A percentile compares a stretch with the other conserved stretches of the same genome.
Evolutionary conservation across 768 basidiomycete species (phyloP).

Genomic region (Lactarius quietus): DNA sequence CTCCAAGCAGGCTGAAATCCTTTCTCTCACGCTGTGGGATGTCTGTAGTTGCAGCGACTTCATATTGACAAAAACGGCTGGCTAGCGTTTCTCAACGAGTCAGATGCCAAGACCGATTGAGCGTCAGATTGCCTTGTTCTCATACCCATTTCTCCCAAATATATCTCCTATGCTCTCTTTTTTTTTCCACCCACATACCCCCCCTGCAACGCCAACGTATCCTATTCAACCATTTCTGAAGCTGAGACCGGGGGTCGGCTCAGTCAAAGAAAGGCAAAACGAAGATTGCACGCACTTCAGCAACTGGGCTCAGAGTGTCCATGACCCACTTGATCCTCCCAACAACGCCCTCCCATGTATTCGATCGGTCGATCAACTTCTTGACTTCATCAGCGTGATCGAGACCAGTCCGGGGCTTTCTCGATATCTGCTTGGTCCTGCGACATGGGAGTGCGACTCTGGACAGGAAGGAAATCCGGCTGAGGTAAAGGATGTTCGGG

Average conservation of each 20-base stretch:
- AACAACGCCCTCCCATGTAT: not conserved
- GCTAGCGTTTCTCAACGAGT: conserved; percentile 78
- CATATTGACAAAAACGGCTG: conserved; percentile 88
- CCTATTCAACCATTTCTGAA: not conserved
- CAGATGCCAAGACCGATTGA: conserved; percentile 46
- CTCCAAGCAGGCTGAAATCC: not conserved
- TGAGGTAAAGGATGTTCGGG: not conserved
- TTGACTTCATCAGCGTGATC: not conserved
- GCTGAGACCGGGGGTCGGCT: not conserved
- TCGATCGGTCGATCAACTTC: not conserved
- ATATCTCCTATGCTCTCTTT: not conserved
- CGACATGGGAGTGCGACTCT: not conserved
- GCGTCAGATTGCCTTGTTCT: not conserved
- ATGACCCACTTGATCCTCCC: not conserved
- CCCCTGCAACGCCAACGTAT: not conserved
- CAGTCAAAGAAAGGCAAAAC: not conserved
- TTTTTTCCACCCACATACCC: not conserved
- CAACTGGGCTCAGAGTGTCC: not conserved
- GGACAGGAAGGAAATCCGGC: not conserved
- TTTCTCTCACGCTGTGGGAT: not conserved
- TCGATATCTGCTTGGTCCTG: not conserved
- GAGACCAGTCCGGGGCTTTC: not conserved
- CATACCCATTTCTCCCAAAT: not conserved
- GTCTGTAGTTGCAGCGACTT: not conserved
- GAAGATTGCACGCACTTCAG: too few relatives aligned